Evolutionary conservation across 345 rosid species (phyloP).

Genomic region (Ricinus communis): DNA sequence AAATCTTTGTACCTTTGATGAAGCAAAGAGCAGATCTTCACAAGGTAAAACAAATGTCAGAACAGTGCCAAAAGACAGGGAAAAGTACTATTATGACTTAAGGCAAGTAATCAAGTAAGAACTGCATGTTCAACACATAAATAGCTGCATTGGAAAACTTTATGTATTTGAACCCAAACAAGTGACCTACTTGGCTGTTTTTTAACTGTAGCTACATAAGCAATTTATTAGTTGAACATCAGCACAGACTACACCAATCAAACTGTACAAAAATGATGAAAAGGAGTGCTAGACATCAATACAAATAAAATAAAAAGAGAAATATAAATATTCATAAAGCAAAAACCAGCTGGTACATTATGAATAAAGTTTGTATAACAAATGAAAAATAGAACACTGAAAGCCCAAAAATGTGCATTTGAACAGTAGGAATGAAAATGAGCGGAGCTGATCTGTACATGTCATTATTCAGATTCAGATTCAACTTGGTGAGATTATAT

Average conservation of each 20-base stretch:
- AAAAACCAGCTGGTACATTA: neutral
- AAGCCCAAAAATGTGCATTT: neutral
- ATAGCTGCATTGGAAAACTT: neutral
- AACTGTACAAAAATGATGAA: neutral
- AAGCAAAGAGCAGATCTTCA: constrained; percentile 91
- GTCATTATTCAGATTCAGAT: too few relatives aligned
- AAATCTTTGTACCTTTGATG: constrained; percentile 97
- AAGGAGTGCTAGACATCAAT: neutral
- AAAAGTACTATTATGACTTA: neutral
- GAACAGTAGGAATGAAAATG: too few relatives aligned
- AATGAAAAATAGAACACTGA: neutral
- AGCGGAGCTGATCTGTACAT: too few relatives aligned
- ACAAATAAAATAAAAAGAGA: neutral
- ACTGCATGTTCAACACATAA: neutral
- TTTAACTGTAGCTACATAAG: neutral
- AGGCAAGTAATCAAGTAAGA: neutral
- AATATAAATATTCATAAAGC: neutral
- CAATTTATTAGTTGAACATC: neutral
- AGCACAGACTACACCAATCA: neutral
- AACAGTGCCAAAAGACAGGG: constrained; percentile 6
- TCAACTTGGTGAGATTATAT: too few relatives aligned
- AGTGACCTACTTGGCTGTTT: neutral
- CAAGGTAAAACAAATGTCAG: constrained; percentile 31
- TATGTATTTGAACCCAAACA: neutral
- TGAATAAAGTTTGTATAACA: neutral